Evolutionary conservation across 2,329 filamentous ascomycete species (phyloP).

Genomic region (Sporothrix luriei): DNA sequence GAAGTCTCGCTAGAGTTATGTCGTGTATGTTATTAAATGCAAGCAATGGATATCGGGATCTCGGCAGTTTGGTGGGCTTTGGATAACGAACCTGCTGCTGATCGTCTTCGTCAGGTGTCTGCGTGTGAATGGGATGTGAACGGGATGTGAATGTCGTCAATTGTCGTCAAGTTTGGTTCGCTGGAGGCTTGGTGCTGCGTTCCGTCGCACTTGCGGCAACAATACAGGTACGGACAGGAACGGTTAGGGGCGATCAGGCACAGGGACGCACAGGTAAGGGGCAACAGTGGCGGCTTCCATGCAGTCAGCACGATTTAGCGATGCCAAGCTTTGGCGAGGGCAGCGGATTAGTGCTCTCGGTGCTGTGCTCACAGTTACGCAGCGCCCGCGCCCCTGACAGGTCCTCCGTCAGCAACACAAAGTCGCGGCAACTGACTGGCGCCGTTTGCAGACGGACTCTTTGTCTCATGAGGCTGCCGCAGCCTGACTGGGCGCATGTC

Average conservation of each 20-base stretch:
- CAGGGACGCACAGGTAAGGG: slow-evolving; percentile 2
- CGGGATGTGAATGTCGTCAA: too few species aligned
- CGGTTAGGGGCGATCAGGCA: neutral
- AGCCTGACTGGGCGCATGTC: neutral
- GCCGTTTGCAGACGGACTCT: slow-evolving; percentile 20
- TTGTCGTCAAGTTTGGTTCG: neutral
- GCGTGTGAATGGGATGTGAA: too few species aligned
- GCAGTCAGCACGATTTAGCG: neutral
- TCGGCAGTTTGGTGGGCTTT: too few species aligned
- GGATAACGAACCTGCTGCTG: too few species aligned
- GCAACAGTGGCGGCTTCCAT: slow-evolving; percentile 9
- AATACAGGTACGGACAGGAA: slow-evolving; percentile 9
- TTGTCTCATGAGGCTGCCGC: slow-evolving; percentile 6
- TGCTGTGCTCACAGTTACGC: slow-evolving; percentile 25
- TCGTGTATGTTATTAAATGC: too few species aligned
- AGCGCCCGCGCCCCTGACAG: slow-evolving; percentile 15
- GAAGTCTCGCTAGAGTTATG: neutral
- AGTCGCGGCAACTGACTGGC: neutral
- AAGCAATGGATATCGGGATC: too few species aligned
- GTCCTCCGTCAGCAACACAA: slow-evolving; percentile 4
- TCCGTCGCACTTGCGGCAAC: neutral
- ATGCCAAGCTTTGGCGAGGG: neutral
- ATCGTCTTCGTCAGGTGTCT: too few species aligned
- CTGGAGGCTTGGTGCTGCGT: neutral
- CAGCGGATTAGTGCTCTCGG: slow-evolving; percentile 19